phyloP scores from a whole-genome alignment of 176 grass and related monocot genomes.

The Phoenix dactylifera region DNA sequence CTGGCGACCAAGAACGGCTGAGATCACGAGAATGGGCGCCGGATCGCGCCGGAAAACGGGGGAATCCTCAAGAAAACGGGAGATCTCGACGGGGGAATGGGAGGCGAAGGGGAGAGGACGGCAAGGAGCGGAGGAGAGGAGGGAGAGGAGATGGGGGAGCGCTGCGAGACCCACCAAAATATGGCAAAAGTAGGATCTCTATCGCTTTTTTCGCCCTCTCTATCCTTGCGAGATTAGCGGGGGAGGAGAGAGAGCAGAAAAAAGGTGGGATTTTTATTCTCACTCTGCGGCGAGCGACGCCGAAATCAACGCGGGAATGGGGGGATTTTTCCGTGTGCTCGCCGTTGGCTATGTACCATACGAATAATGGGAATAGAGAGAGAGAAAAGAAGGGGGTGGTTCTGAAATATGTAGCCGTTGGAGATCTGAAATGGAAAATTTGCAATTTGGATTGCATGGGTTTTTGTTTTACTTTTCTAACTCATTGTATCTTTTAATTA shows the following conservation, averaged over 20 bases:
- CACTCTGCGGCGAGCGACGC: not conserved
- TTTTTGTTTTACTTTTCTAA: too few species aligned
- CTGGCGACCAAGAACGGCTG: not conserved
- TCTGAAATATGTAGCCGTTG: constrained; percentile 20
- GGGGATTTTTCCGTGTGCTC: not conserved
- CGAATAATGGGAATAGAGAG: not conserved
- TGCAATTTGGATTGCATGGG: too few species aligned
- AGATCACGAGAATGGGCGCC: not conserved
- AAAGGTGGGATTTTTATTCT: too few species aligned
- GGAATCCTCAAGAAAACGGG: too few species aligned
- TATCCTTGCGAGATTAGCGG: constrained; percentile 9
- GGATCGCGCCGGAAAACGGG: too few species aligned
- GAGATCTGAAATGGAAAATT: too few species aligned
- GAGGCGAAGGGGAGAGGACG: not conserved
- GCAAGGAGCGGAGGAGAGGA: not conserved
- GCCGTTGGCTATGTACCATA: too few species aligned
- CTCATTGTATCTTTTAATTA: too few species aligned
- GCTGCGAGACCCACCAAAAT: too few species aligned
- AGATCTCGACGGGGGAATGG: not conserved
- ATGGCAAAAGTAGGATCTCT: too few species aligned
- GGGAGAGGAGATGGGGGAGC: not conserved
- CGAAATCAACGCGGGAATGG: constrained; percentile 33
- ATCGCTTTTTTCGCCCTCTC: too few species aligned
- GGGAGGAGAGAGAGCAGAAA: not conserved
- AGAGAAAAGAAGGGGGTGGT: not conserved